phyloP scores from a whole-genome alignment of 805 yeast genomes.

The Saccharomyces kudriavzevii region DNA sequence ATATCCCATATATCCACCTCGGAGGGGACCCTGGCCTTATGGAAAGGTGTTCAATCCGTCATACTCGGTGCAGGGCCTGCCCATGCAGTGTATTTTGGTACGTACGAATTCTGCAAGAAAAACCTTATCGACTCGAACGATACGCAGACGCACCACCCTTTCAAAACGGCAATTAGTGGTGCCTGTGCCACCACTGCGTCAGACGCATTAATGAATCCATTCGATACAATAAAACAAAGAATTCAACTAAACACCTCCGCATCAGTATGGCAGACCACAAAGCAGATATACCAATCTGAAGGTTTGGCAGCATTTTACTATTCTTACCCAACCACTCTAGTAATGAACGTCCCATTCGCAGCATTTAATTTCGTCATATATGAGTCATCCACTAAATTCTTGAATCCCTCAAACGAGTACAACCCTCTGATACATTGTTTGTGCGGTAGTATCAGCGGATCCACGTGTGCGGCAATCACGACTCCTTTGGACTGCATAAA shows the following conservation, averaged over 20 bases:
- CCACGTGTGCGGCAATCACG: conserved; percentile 90
- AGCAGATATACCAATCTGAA: conserved; percentile 48
- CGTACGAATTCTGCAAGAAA: conserved; percentile 67
- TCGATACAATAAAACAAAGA: conserved; percentile 91
- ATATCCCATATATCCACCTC: conserved; percentile 70
- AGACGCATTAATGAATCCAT: conserved; percentile 96
- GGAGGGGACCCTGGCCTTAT: conserved; percentile 83
- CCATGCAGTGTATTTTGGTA: conserved; percentile 91
- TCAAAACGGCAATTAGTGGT: conserved; percentile 83
- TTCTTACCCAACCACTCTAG: conserved; percentile 89
- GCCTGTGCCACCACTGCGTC: conserved; percentile 85
- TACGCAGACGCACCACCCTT: conserved; percentile 49
- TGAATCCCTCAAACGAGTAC: conserved; percentile 72
- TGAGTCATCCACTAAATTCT: conserved; percentile 71
- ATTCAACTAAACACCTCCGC: conserved; percentile 54
- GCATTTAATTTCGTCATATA: conserved; percentile 91
- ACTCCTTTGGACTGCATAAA: conserved; percentile 93
- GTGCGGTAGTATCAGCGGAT: conserved; percentile 92
- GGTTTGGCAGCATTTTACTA: conserved; percentile 78
- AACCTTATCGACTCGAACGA: conserved; percentile 31
- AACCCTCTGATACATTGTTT: conserved; percentile 90
- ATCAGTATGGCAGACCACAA: conserved; percentile 24
- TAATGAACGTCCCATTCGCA: conserved; percentile 91
- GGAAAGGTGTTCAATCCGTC: conserved; percentile 92
- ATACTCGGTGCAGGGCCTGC: conserved; percentile 98